A percentile compares a stretch with the other conserved stretches of the same genome.
Conservation (phyloP, 306 rosid genomes). For the Arachis stenosperma region DNA sequence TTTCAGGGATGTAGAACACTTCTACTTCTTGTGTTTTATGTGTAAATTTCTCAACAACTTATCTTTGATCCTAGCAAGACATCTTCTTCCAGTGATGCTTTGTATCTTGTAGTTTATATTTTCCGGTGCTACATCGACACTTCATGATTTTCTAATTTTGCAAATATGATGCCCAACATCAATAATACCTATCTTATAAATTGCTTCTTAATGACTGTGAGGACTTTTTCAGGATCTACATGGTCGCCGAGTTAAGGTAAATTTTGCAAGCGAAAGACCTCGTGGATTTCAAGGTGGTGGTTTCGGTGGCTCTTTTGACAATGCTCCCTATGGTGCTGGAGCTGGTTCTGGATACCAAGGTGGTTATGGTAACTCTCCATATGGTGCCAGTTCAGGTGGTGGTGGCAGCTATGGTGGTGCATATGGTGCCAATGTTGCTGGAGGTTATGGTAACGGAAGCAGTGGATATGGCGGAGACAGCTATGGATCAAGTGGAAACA, state of each 20-base stretch:
- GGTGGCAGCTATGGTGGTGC: slow-evolving; percentile 40
- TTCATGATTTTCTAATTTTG: not conserved
- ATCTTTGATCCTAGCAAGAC: no score
- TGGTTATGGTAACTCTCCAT: slow-evolving; percentile 37
- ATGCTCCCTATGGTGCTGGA: slow-evolving; percentile 33
- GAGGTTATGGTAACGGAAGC: slow-evolving; percentile 30
- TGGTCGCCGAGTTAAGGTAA: slow-evolving; percentile 69
- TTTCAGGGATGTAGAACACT: no score
- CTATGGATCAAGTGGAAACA: slow-evolving; percentile 15
- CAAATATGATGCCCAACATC: not conserved
- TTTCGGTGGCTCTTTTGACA: slow-evolving; percentile 45
- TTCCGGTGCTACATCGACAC: not conserved
- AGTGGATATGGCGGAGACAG: slow-evolving; percentile 9
- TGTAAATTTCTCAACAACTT: no score
- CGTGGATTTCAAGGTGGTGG: slow-evolving; percentile 47
- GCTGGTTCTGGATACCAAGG: slow-evolving; percentile 35
- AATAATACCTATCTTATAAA: not conserved
- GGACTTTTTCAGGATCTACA: slow-evolving; percentile 62
- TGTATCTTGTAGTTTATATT: no score
- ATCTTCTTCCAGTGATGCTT: no score
- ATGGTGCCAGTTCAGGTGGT: slow-evolving; percentile 33
- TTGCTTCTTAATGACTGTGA: not conserved
- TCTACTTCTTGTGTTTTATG: no score
- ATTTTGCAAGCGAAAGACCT: slow-evolving; percentile 67
- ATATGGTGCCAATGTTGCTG: slow-evolving; percentile 41